A percentile compares a stretch with the other conserved stretches of the same genome.
Conservation (phyloP, 2,329 filamentous ascomycete genomes). For the Trichoderma hamatum region DNA sequence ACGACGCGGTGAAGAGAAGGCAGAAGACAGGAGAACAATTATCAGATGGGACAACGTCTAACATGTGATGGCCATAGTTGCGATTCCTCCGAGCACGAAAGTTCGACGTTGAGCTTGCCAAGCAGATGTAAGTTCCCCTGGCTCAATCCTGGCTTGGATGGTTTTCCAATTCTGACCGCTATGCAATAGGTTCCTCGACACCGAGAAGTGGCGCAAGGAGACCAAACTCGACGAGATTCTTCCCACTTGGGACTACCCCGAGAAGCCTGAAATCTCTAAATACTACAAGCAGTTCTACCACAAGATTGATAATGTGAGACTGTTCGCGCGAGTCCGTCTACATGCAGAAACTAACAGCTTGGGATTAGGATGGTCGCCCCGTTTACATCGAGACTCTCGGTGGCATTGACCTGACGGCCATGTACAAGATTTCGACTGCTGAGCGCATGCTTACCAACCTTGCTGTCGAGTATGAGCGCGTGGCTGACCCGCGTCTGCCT, state of each 20-base stretch:
- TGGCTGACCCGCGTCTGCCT: conserved; percentile 88
- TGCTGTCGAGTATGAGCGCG: conserved; percentile 95
- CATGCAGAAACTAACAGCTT: conserved; percentile 16
- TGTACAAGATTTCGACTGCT: conserved; percentile 89
- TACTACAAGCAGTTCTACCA: conserved; percentile 99
- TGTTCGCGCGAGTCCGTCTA: conserved; percentile 24
- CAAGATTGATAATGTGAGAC: conserved; percentile 79
- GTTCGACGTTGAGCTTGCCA: conserved; percentile 82
- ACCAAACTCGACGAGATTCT: conserved; percentile 83
- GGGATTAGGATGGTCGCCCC: conserved; percentile 81
- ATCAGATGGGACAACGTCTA: background rate
- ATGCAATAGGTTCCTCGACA: conserved; percentile 77
- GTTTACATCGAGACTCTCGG: conserved; percentile 97
- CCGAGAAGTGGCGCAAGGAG: conserved; percentile 87
- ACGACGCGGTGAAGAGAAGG: background rate
- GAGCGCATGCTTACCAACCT: conserved; percentile 97
- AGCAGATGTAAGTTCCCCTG: conserved; percentile 73
- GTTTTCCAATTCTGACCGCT: conserved; percentile 30
- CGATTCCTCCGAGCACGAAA: conserved; percentile 93
- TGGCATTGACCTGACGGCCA: conserved; percentile 84
- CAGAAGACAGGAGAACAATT: background rate
- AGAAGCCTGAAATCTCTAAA: conserved; percentile 80
- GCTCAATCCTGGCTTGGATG: background rate
- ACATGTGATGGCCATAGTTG: conserved; percentile 54
- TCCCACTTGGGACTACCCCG: conserved; percentile 80